phyloP scores from a whole-genome alignment of 768 basidiomycete species.

The Exidia glandulosa region DNA sequence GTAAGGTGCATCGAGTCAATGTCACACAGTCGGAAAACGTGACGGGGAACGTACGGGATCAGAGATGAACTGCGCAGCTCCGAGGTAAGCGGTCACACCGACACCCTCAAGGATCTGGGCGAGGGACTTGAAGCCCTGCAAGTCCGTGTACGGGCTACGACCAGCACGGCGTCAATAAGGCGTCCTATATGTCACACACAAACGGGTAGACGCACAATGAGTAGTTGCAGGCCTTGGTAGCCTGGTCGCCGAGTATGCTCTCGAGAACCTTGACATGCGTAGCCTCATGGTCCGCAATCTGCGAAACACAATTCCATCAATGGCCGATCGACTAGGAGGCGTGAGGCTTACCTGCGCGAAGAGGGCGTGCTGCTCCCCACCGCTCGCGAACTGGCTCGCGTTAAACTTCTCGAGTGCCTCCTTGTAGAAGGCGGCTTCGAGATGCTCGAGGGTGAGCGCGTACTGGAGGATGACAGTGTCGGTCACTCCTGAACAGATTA shows the following conservation, averaged over 20 bases:
- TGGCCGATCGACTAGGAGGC: constrained; percentile 16
- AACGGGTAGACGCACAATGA: constrained; percentile 15
- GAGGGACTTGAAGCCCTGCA: constrained; percentile 36
- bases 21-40: background rate
- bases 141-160: constrained; percentile 32
- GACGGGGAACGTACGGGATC: constrained; percentile 23
- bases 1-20: background rate
- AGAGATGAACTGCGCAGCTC: constrained; percentile 36
- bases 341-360: constrained; percentile 25
- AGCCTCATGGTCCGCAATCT: constrained; percentile 32
- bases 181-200: no score
- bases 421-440: constrained; percentile 36
- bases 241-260: constrained; percentile 22
- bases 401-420: constrained; percentile 33
- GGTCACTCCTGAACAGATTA: background rate
- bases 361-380: constrained; percentile 21
- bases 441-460: constrained; percentile 37
- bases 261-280: constrained; percentile 29
- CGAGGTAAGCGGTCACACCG: constrained; percentile 45
- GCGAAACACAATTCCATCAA: constrained; percentile 27
- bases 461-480: constrained; percentile 29
- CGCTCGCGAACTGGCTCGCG: constrained; percentile 26
- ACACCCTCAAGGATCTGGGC: constrained; percentile 46
- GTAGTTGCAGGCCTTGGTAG: constrained; percentile 30
- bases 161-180: background rate